Evolutionary conservation across 1,284 basidiomycete genomes (phyloP).

Genomic region (Exsudoporus floridanus): DNA sequence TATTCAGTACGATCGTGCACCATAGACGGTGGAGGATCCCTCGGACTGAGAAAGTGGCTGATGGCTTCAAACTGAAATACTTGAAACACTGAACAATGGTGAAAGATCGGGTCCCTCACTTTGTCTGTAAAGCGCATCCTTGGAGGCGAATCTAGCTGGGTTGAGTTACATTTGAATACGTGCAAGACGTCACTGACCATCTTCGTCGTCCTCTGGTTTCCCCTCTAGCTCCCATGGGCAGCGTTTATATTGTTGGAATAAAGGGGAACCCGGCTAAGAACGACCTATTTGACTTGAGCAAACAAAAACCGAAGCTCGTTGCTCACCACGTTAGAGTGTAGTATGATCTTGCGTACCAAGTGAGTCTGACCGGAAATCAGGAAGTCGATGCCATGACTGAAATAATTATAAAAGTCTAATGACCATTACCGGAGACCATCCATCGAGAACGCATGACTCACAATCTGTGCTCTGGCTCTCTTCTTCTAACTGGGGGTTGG

Average conservation of each 20-base stretch:
- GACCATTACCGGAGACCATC: constrained; percentile 9
- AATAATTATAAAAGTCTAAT: constrained; percentile 89
- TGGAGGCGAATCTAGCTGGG: constrained; percentile 59
- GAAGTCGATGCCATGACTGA: constrained; percentile 85
- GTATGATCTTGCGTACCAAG: constrained; percentile 78
- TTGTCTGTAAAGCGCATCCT: constrained; percentile 66
- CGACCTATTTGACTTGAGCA: background rate
- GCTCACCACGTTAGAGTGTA: constrained; percentile 83
- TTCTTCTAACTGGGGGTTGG: constrained; percentile 40
- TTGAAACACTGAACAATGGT: background rate
- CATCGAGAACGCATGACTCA: constrained; percentile 28
- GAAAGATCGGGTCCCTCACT: constrained; percentile 37
- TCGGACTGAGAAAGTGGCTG: constrained; percentile 69
- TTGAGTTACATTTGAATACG: constrained; percentile 4
- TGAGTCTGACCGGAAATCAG: constrained; percentile 71
- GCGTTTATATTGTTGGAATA: constrained; percentile 86
- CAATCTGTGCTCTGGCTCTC: constrained; percentile 46
- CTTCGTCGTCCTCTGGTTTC: constrained; percentile 72
- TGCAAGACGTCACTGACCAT: constrained; percentile 44
- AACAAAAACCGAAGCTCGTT: background rate
- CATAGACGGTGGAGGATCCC: constrained; percentile 76
- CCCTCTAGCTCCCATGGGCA: constrained; percentile 85
- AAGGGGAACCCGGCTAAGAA: constrained; percentile 75
- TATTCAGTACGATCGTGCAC: constrained; percentile 82
- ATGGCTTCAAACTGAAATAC: constrained; percentile 64